Evolutionary conservation across 1,284 basidiomycete genomes (phyloP), one percentile per base, ranked within the genome.

Genomic region (Cutaneotrichosporon dermatis): DNA sequence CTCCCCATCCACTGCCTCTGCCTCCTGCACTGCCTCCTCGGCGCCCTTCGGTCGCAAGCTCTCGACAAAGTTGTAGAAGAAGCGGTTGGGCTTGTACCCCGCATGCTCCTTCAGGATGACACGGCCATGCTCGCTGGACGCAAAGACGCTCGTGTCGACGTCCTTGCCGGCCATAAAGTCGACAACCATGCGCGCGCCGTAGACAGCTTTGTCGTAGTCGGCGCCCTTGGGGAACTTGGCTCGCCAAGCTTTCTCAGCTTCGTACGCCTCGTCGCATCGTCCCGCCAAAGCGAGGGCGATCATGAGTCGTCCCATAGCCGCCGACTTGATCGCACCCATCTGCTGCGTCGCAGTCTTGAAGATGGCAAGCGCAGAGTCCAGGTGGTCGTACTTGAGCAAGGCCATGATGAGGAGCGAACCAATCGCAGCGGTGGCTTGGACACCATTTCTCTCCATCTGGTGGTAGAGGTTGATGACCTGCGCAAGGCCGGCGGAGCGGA

Each of bases 281-380:
- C 57, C 64, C 0, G 39, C 43, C 1, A 61, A 49, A 1, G 66
- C 66, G 2, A 75, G 64, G 37, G 58, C 58, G 13, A 69, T 55
- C 68, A 76, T 74, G 8, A 76, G 58, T 13, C 65, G 54, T 9
- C 71, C 69, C 9, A 72, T 61, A 1, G 63, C 60, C 39, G 49
- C 52, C 3, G 72, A 70, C 43, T 65, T 68, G 15, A 69, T 43
- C 1, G 53, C 42, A 3, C 62, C 37, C 4, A 37, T 33, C 9
- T 42, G 12, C 15, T 59, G 37, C 1, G 61, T 52, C 2, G 59
- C 62, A 9, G 64, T 60, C 9, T 58, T n/a, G 54, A 72, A 69
- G 4, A 68, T 37, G 1, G 60, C 50, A 1, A 69, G 40, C 0
- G 69, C 69, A 3, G 55, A 37, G 9, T 69, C 64, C 3, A 69